phyloP scores from a whole-genome alignment of 2,329 filamentous ascomycete species.

The Exophiala aquamarina region DNA sequence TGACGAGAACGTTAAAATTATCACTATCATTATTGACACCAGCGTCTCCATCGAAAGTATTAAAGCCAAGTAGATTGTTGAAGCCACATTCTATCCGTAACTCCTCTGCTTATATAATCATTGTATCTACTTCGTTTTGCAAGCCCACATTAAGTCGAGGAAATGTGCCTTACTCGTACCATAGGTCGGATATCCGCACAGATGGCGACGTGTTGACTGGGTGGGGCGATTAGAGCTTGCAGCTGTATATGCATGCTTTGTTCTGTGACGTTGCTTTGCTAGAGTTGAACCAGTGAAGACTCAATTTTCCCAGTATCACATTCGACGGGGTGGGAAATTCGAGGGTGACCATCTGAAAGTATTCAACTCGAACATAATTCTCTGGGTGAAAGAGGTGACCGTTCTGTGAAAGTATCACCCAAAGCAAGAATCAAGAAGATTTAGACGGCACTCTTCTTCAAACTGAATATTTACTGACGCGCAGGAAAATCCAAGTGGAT shows the following conservation, averaged over 20 bases:
- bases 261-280: background rate
- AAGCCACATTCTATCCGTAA: background rate
- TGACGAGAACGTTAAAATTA: background rate
- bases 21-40: background rate
- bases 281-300: background rate
- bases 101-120: background rate
- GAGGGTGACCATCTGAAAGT: constrained; percentile 23
- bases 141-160: background rate
- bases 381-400: no score
- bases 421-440: no score
- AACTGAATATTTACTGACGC: no score
- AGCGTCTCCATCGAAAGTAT: background rate
- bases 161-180: background rate
- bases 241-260: background rate
- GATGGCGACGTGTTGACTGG: background rate
- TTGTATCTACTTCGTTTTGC: background rate
- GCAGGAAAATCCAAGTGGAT: no score
- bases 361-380: no score
- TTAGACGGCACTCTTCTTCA: no score
- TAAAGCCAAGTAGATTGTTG: no score
- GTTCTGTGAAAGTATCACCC: no score
- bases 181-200: background rate
- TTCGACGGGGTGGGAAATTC: constrained; percentile 25
- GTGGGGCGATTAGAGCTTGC: background rate
- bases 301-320: constrained; percentile 25